Conservation (phyloP, 202 grass and related monocot genomes). For the Zoysia matrella region DNA sequence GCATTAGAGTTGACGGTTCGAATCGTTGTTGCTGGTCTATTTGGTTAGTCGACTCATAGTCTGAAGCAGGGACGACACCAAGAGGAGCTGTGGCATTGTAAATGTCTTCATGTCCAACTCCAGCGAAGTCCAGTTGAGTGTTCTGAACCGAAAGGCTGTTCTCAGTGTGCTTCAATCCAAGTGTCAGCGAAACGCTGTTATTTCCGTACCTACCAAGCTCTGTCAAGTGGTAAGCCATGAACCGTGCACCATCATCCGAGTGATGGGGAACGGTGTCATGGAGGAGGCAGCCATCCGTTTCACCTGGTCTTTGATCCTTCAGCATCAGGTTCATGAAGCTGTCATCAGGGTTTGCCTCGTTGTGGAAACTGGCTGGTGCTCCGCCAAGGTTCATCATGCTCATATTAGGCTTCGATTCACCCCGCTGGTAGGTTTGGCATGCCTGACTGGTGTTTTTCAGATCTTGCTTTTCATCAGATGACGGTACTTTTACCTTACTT, state of each 20-base stretch:
- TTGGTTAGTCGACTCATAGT: constrained; percentile 45
- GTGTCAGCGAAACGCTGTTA: constrained; percentile 68
- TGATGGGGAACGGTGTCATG: too few species aligned
- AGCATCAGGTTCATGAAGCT: too few species aligned
- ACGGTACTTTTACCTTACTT: too few species aligned
- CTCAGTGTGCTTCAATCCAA: constrained; percentile 73
- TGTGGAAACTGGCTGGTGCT: not conserved
- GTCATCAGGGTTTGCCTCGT: too few species aligned
- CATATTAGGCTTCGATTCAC: not conserved
- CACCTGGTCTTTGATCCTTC: too few species aligned
- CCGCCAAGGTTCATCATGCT: constrained; percentile 39
- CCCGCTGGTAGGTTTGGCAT: too few species aligned
- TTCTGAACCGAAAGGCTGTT: constrained; percentile 53
- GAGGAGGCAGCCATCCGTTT: too few species aligned
- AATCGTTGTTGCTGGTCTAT: constrained; percentile 60
- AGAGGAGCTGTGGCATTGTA: constrained; percentile 44
- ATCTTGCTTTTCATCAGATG: too few species aligned
- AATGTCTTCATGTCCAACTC: constrained; percentile 54
- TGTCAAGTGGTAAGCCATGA: constrained; percentile 27
- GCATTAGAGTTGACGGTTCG: constrained; percentile 57
- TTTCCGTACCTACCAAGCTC: constrained; percentile 1
- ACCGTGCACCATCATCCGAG: too few species aligned
- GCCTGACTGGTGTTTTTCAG: too few species aligned
- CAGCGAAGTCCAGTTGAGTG: constrained; percentile 47
- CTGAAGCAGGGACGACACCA: not conserved